These are phyloP conservation scores for Raddia distichophylla DNA, from an alignment of 176 grass and related monocot genomes.

Conservation along the genomic window DNA sequence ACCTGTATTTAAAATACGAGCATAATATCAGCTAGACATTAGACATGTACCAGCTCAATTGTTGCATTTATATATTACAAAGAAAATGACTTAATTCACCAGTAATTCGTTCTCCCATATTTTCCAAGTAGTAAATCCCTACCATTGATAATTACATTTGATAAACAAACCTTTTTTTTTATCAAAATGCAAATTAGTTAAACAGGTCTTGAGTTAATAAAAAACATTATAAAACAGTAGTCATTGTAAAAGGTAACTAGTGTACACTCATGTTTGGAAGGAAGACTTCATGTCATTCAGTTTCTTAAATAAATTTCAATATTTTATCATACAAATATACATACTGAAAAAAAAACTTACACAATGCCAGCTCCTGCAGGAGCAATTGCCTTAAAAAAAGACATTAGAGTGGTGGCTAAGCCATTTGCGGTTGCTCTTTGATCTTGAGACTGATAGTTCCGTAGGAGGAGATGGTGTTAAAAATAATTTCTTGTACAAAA, in stretches of 20 bases:
- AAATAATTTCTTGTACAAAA: neutral
- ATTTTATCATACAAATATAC: neutral
- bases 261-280: no score
- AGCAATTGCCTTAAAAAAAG: slow-evolving; percentile 55
- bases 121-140: no score
- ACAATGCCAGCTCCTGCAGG: slow-evolving; percentile 49
- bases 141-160: no score
- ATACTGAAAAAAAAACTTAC: slow-evolving; percentile 32
- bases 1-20: slow-evolving; percentile 42
- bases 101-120: no score
- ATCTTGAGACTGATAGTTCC: slow-evolving; percentile 7
- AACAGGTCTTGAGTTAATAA: no score
- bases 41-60: neutral
- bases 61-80: no score
- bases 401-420: slow-evolving; percentile 53
- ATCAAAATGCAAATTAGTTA: no score
- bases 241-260: no score
- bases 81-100: no score
- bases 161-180: no score
- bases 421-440: slow-evolving; percentile 65
- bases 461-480: neutral
- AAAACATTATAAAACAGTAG: no score
- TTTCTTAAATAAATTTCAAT: neutral
- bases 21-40: neutral
- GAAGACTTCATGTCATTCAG: no score